Percentiles rank a stretch among this genome's conserved stretches.
Conservation (phyloP, 108 stramenopile species). For the Ochromonas danica region DNA sequence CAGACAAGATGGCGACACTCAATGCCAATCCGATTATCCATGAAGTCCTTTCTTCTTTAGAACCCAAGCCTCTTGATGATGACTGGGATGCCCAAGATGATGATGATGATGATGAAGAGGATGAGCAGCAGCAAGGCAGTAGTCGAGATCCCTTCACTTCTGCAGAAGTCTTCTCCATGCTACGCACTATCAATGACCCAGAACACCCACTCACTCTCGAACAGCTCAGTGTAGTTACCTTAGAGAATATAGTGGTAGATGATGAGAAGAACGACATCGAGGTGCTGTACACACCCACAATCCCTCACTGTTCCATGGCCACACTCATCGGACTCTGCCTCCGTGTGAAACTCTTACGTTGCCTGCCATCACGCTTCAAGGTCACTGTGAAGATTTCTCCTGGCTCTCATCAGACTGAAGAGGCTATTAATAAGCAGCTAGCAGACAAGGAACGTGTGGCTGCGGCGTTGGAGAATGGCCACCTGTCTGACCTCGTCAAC, state of each 20-base stretch:
- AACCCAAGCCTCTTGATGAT: too few species aligned
- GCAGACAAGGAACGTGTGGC: conserved; percentile 95
- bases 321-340: conserved; percentile 95
- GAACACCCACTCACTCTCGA: conserved; percentile 96
- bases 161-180: conserved; percentile 88
- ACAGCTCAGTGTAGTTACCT: conserved; percentile 85
- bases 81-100: too few species aligned
- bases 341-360: conserved; percentile 86
- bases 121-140: too few species aligned
- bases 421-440: conserved; percentile 93
- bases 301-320: conserved; percentile 99
- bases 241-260: conserved; percentile 69
- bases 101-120: too few species aligned
- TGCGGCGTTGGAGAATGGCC: conserved; percentile 96
- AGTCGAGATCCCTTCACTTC: conserved; percentile 55
- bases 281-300: conserved; percentile 69
- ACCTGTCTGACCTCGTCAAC: conserved; percentile 92
- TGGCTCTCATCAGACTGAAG: conserved; percentile 92
- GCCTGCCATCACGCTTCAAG: conserved; percentile 82
- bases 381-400: conserved; percentile 73
- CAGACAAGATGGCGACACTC: too few species aligned
- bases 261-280: conserved; percentile 41
- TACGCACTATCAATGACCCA: conserved; percentile 95
- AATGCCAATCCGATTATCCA: too few species aligned
- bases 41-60: too few species aligned